Evolutionary conservation across 2,329 filamentous ascomycete genomes (phyloP).

Genomic region (Penicillium sp.): DNA sequence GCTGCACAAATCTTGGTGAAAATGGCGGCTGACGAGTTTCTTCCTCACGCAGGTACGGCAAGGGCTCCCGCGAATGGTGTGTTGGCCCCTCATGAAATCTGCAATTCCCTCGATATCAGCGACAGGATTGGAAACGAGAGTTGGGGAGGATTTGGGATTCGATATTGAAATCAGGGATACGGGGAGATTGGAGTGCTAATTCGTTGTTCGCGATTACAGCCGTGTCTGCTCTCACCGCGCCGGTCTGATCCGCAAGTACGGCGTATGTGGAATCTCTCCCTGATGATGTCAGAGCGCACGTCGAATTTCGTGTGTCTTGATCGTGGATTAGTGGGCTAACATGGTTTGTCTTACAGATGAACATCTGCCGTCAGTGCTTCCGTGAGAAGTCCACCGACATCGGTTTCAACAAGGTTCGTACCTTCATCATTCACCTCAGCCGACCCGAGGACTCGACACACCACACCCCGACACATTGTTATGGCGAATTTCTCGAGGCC

Average conservation of each 20-base stretch:
- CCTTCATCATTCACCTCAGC: constrained; percentile 14
- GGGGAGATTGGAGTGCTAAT: constrained; percentile 21
- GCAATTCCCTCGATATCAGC: constrained; percentile 16
- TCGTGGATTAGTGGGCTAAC: constrained; percentile 24
- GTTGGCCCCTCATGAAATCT: constrained; percentile 40
- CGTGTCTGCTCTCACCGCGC: constrained; percentile 91
- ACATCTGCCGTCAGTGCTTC: constrained; percentile 70
- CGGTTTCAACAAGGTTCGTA: constrained; percentile 67
- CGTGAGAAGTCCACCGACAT: constrained; percentile 68
- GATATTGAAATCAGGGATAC: constrained; percentile 2
- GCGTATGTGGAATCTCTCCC: constrained; percentile 46
- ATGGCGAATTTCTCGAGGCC: background rate
- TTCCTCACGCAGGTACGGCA: constrained; percentile 62
- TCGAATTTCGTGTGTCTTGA: constrained; percentile 1
- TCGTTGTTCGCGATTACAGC: constrained; percentile 48
- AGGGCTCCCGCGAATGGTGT: constrained; percentile 92
- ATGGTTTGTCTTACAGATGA: constrained; percentile 33
- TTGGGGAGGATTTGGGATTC: background rate
- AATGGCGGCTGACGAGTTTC: constrained; percentile 20
- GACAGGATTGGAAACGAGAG: background rate
- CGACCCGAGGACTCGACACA: constrained; percentile 3
- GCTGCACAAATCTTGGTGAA: constrained; percentile 14
- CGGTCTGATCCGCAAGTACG: constrained; percentile 99
- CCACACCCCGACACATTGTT: background rate
- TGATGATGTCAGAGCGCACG: background rate